Evolutionary conservation across 768 basidiomycete species (phyloP).

Genomic region (Xerocomellus dryophilus): DNA sequence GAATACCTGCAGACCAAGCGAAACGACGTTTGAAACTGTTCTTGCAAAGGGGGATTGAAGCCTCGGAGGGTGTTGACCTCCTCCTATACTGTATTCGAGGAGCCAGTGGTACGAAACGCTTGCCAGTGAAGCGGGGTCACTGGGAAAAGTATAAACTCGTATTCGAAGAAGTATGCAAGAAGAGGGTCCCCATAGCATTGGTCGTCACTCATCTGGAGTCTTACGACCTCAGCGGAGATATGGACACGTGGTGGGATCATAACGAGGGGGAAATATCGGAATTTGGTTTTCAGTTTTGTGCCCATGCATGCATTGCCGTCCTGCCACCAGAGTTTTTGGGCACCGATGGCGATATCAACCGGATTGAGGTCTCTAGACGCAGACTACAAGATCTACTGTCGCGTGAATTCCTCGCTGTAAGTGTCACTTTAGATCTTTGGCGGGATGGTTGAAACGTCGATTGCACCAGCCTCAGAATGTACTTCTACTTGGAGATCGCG

Average conservation of each 20-base stretch:
- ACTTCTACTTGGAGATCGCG: conserved; percentile 15
- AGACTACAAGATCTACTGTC: conserved; percentile 12
- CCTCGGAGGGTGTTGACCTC: conserved; percentile 24
- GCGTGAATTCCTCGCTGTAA: conserved; percentile 9
- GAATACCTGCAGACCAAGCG: conserved; percentile 13
- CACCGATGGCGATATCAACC: conserved; percentile 3
- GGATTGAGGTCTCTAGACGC: conserved; percentile 6
- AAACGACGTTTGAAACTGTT: conserved; percentile 22
- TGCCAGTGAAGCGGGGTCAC: conserved; percentile 17
- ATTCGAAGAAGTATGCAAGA: conserved; percentile 24
- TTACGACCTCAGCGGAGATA: conserved; percentile 22
- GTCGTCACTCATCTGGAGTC: conserved; percentile 30
- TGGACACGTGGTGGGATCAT: conserved; percentile 37
- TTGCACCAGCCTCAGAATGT: conserved; percentile 18
- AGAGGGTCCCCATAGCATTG: conserved; percentile 23
- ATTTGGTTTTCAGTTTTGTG: conserved; percentile 33
- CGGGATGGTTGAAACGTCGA: neutral
- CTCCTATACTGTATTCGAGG: conserved; percentile 31
- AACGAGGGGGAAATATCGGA: conserved; percentile 26
- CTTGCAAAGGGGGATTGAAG: conserved; percentile 22
- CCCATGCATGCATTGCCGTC: conserved; percentile 37
- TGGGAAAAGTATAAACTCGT: conserved; percentile 24
- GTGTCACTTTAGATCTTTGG: neutral
- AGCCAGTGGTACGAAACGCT: conserved; percentile 6
- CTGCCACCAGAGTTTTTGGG: conserved; percentile 1